Percentiles rank a stretch among this genome's conserved stretches.
These are phyloP conservation scores for Durusdinium trenchii DNA, from an alignment of 73 alveolate species.

Conservation along the genomic window DNA sequence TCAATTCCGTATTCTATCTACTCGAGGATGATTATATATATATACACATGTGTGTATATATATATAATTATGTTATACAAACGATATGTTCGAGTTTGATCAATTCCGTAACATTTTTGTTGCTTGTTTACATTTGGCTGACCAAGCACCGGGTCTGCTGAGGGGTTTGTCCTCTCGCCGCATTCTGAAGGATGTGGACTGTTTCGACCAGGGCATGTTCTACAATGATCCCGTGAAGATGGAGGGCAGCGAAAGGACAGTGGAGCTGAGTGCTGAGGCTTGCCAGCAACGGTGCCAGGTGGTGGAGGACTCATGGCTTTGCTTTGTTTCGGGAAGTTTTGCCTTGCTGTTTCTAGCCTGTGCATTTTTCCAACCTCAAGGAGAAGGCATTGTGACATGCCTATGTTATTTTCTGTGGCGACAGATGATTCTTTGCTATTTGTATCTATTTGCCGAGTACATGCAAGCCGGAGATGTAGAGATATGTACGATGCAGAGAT, in stretches of 20 bases:
- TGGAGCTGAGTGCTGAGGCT: conserved; percentile 40
- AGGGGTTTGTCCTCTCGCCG: not conserved
- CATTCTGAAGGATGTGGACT: not conserved
- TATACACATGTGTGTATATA: too few species aligned
- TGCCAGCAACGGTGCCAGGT: conserved; percentile 62
- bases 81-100: too few species aligned
- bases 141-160: too few species aligned
- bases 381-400: not conserved
- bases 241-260: conserved; percentile 38
- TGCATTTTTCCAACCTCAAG: not conserved
- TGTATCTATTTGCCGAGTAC: too few species aligned
- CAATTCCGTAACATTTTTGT: too few species aligned
- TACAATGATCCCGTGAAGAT: conserved; percentile 61
- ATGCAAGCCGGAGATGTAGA: too few species aligned
- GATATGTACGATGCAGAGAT: too few species aligned
- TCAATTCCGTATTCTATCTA: too few species aligned
- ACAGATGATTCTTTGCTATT: too few species aligned
- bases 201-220: conserved; percentile 54
- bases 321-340: not conserved
- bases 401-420: not conserved
- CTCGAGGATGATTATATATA: too few species aligned
- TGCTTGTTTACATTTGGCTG: too few species aligned
- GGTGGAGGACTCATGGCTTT: not conserved
- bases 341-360: conserved; percentile 1
- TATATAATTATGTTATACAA: too few species aligned